These are phyloP conservation scores for Aspergillus calidoustus DNA, from an alignment of 2,329 filamentous ascomycete species.

Conservation along the genomic window DNA sequence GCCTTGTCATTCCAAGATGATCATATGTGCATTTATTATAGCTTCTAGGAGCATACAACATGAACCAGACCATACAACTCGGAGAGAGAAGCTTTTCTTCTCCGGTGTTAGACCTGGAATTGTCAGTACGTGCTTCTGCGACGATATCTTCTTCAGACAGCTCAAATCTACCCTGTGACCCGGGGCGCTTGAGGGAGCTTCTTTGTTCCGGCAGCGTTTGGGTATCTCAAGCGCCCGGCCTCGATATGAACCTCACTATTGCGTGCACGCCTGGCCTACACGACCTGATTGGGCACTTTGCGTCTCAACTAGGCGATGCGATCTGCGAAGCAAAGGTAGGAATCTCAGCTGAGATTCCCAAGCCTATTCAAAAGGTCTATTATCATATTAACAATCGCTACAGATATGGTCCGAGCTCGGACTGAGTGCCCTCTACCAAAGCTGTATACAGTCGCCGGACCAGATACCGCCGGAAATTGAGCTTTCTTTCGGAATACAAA, in stretches of 20 bases:
- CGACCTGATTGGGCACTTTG: constrained; percentile 13
- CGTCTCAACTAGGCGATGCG: constrained; percentile 26
- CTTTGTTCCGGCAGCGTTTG: constrained; percentile 27
- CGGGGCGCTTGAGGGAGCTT: constrained; percentile 8
- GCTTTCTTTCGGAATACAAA: constrained; percentile 31
- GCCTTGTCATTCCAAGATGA: background rate
- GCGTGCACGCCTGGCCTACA: constrained; percentile 11
- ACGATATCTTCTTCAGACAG: constrained; percentile 14
- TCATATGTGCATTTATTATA: background rate
- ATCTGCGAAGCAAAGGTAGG: constrained; percentile 34
- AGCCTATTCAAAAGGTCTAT: background rate
- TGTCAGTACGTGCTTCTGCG: constrained; percentile 29
- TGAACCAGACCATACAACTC: constrained; percentile 31
- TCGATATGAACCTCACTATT: constrained; percentile 34
- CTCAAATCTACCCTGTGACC: background rate
- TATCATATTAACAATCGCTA: background rate
- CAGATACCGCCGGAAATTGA: constrained; percentile 14
- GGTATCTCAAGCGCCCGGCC: constrained; percentile 34
- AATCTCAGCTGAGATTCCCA: background rate
- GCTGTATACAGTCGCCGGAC: constrained; percentile 12
- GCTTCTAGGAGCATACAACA: constrained; percentile 14
- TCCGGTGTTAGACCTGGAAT: constrained; percentile 21
- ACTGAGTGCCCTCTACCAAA: constrained; percentile 30
- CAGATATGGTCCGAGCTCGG: constrained; percentile 41
- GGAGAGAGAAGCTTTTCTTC: constrained; percentile 23